These are phyloP conservation scores for Quillaja saponaria DNA, from an alignment of 306 rosid genomes.

Conservation along the genomic window DNA sequence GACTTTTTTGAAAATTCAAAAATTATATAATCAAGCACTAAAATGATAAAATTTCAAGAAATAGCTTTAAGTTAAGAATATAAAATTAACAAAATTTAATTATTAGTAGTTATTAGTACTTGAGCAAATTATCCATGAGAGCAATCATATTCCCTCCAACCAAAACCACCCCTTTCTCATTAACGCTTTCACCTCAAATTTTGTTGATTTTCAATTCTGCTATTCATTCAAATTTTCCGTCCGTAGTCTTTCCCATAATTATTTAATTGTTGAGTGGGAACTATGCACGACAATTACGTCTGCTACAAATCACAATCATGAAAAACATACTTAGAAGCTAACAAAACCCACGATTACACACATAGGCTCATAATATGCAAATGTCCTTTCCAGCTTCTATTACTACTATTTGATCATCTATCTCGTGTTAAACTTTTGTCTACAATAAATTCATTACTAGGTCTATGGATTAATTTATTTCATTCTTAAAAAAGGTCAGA, in stretches of 20 bases:
- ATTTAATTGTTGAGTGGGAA: slow-evolving; percentile 39
- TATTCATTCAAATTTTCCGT: slow-evolving; percentile 7
- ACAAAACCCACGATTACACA: slow-evolving; percentile 35
- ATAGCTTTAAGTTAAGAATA: too few relatives aligned
- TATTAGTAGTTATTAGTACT: too few relatives aligned
- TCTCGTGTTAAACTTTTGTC: not conserved
- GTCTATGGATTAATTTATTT: too few relatives aligned
- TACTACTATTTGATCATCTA: not conserved
- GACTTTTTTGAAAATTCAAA: not conserved
- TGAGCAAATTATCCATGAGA: too few relatives aligned
- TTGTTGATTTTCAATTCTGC: slow-evolving; percentile 8
- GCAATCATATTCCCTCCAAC: too few relatives aligned
- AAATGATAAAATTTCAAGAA: not conserved
- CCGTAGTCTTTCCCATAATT: slow-evolving; percentile 28
- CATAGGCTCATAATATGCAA: too few relatives aligned
- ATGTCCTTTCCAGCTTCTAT: slow-evolving; percentile 21
- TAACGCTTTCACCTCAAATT: not conserved
- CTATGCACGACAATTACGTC: slow-evolving; percentile 44
- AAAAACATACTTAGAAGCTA: slow-evolving; percentile 87
- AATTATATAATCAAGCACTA: not conserved
- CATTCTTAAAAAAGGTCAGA: too few relatives aligned
- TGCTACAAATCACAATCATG: slow-evolving; percentile 66
- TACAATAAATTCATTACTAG: not conserved
- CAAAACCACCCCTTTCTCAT: too few relatives aligned
- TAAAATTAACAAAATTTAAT: too few relatives aligned